phyloP scores from a whole-genome alignment of 495 filamentous ascomycete species.

The Schizothecium vesticola region DNA sequence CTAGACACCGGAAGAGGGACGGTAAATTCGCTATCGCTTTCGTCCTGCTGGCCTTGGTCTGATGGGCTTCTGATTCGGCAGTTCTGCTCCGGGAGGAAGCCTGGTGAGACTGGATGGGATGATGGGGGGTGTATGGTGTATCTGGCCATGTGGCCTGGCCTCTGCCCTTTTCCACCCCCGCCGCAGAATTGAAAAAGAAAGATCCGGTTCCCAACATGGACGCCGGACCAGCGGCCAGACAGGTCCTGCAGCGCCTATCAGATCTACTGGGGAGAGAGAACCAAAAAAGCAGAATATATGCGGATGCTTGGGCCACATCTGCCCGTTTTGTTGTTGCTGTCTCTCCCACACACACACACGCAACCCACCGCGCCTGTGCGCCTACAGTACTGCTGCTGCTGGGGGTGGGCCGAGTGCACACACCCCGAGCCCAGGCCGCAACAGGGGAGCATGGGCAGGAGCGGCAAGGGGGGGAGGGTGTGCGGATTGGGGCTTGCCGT shows the following conservation, averaged over 20 bases:
- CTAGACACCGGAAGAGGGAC: background rate
- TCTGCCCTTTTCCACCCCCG: background rate
- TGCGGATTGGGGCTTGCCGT: background rate
- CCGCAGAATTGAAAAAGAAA: too few species aligned
- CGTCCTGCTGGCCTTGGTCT: background rate
- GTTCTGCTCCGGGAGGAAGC: background rate
- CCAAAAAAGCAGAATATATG: background rate
- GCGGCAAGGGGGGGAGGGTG: background rate
- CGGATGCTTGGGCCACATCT: background rate
- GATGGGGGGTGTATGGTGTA: too few species aligned
- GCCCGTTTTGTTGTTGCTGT: background rate
- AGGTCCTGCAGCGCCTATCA: background rate
- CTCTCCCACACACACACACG: background rate
- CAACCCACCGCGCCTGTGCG: background rate
- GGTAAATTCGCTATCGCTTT: too few species aligned
- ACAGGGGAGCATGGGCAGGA: background rate
- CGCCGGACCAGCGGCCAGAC: background rate
- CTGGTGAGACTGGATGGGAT: background rate
- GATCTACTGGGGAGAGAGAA: background rate
- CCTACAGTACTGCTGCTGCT: background rate
- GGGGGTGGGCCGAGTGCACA: background rate
- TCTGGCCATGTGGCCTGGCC: background rate
- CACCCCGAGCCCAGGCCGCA: background rate
- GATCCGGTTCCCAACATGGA: background rate
- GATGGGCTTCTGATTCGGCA: background rate